Evolutionary conservation across 306 rosid genomes (phyloP), one percentile per base, ranked within the genome.

Genomic region (Erythrophleum fordii): DNA sequence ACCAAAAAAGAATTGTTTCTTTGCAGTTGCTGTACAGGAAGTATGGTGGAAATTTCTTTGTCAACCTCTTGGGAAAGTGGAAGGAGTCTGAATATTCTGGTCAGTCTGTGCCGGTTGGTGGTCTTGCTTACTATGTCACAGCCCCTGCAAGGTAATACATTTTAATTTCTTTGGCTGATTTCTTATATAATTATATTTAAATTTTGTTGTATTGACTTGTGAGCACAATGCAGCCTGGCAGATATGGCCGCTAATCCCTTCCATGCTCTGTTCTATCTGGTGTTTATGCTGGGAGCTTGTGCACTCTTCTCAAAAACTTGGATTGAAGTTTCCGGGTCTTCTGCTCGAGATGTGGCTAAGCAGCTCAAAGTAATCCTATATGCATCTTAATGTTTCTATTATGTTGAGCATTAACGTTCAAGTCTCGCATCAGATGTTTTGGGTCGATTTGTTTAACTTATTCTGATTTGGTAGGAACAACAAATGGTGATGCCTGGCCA

Each of bases 401-500:
- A 49, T 23, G 73, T 69, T 69, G 73, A 69, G 5, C 53, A 44
- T 42, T 42, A 23, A 5, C 16, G 46, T 42, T 10, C 13, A 3
- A 14, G 10, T 23, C 20, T 2, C 16, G 35, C 34, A 31, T 39
- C 53, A 22, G 4, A 42, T 42, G n/a, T 42, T 41, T 0, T 39
- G 23, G 72, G 26, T n/a, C 44, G 85, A 85, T 35, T 90, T 13
- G 34, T 60, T 13, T 26, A 60, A 60, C 67, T 42, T 44, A 8
- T 23, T 44, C 34, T 69, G 51, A 76, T 74, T 80, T 75, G 80
- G 70, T 90, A 94, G 98, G 98, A 94, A 75, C 98, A 94, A 92
- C 97, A 91, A 91, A 94, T 94, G 97, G 97, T 92, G 64, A 92
- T 94, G 94, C 98, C 97, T n/a, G 97, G 97, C 48, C 98, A 94